Conservation (phyloP, 768 basidiomycete species). For the Rhodotorula paludigena region DNA sequence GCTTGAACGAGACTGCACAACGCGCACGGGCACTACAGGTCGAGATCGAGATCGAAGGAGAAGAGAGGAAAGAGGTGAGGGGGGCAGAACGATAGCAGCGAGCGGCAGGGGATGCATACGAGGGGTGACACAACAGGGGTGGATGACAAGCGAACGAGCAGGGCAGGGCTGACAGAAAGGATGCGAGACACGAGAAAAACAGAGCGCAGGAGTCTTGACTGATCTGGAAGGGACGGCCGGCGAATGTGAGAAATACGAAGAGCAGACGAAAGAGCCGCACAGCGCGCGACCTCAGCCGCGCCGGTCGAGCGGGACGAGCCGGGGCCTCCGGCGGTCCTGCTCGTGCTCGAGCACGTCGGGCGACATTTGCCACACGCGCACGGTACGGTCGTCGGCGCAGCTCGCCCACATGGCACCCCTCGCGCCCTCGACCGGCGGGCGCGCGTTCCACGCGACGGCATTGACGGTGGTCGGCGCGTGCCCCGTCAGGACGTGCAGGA, state of each 20-base stretch:
- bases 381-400: slow-evolving; percentile 84
- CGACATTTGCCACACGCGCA: slow-evolving; percentile 70
- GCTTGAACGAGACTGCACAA: too few relatives aligned
- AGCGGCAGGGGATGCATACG: neutral
- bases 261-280: too few relatives aligned
- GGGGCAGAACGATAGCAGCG: neutral
- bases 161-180: neutral
- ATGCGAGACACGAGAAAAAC: neutral
- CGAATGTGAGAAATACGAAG: too few relatives aligned
- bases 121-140: neutral
- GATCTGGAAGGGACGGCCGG: too few relatives aligned
- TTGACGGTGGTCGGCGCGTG: slow-evolving; percentile 89
- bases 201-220: too few relatives aligned
- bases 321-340: neutral
- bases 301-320: slow-evolving; percentile 6
- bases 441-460: slow-evolving; percentile 82
- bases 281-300: too few relatives aligned
- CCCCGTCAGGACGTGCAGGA: slow-evolving; percentile 82
- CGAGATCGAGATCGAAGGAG: too few relatives aligned
- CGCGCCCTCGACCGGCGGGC: neutral
- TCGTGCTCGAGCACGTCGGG: neutral
- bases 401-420: slow-evolving; percentile 89
- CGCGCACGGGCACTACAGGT: too few relatives aligned
- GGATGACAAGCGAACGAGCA: neutral
- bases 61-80: too few relatives aligned